Evolutionary conservation across 2,329 filamentous ascomycete genomes (phyloP), one percentile per base, ranked within the genome.

Genomic region (Sarocladium kiliense): DNA sequence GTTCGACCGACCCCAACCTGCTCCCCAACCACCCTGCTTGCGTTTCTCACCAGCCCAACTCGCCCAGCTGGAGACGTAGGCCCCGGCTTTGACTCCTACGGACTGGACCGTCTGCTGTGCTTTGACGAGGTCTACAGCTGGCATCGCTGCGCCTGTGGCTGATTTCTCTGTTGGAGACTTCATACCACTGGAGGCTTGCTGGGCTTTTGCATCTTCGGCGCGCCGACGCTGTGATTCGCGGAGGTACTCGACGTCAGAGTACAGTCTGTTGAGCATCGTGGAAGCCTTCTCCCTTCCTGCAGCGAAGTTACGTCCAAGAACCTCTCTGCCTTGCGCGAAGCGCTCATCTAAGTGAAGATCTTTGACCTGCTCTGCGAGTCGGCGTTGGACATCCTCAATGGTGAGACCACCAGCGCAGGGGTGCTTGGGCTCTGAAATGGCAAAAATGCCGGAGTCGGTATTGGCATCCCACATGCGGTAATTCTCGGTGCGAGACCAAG

Each of bases 261-360:
- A 97, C 26, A 97, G 77, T 64, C 85, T 91, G 68, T 88, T 95
- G 70, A 97, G 90, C 36, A 94, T 87, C 3, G 85, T 87, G 19
- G 87, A 91, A 1, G 96, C 89, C 72, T 93, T 95, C 64, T 94
- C 91, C 55, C 88, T 86, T 0, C 94, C 92, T 1, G 88, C 90
- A 3, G 89, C 88, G n/a, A 97, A 70, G 63, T 96, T 92, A 58
- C 92, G 86, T n/a, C 90, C 91, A 2, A 97, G 78, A 0, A 87
- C 88, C 68, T 97, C 94, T 55, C 86, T 83, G 9, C 91, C 89
- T 58, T 89, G 86, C 1, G 89, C 87, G 57, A 97, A 85, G 9
- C 89, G 84, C 67, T 97, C 94, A 67, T 99, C 94, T 2, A 97
- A 80, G 67, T 97, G 92, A 50, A 97, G 80, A 58, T 97, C 93